phyloP scores from a whole-genome alignment of 2,329 filamentous ascomycete species.

The Thielaviopsis populi region DNA sequence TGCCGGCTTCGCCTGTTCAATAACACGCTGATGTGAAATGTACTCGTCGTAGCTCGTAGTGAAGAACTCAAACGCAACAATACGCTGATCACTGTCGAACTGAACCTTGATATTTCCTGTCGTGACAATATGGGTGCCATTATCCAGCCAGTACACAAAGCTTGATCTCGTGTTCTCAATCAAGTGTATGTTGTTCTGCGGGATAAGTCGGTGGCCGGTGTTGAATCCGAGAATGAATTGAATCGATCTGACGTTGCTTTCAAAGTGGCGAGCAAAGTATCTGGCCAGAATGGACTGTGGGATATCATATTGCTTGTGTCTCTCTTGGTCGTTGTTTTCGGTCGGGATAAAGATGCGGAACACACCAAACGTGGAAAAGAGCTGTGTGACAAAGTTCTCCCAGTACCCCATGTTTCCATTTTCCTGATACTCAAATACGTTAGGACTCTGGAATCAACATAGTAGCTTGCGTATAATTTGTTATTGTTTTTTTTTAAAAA shows the following conservation, averaged over 20 bases:
- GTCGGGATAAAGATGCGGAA: constrained; percentile 57
- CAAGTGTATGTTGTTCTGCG: constrained; percentile 47
- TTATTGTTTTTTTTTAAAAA: no score
- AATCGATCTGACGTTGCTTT: constrained; percentile 70
- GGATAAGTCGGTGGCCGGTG: constrained; percentile 38
- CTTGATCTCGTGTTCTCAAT: constrained; percentile 65
- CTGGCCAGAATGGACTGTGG: constrained; percentile 65
- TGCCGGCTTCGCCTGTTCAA: constrained; percentile 44
- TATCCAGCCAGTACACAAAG: constrained; percentile 80
- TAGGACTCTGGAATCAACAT: constrained; percentile 3
- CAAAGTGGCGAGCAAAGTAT: constrained; percentile 82
- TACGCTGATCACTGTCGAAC: constrained; percentile 64
- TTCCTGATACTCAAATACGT: constrained; percentile 37
- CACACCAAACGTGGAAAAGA: constrained; percentile 65
- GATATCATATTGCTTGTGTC: constrained; percentile 75
- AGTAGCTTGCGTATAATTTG: not conserved
- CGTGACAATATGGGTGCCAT: constrained; percentile 66
- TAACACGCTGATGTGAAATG: constrained; percentile 52
- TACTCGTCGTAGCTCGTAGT: constrained; percentile 69
- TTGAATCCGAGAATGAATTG: constrained; percentile 61
- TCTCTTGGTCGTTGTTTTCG: constrained; percentile 39
- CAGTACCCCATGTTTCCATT: constrained; percentile 61
- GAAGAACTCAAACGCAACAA: constrained; percentile 73
- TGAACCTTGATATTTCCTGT: constrained; percentile 63
- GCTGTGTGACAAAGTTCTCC: constrained; percentile 62